Percentiles rank a stretch among this genome's conserved stretches.
Evolutionary conservation across 768 basidiomycete genomes (phyloP).

Genomic region (Tulasnella sp.): DNA sequence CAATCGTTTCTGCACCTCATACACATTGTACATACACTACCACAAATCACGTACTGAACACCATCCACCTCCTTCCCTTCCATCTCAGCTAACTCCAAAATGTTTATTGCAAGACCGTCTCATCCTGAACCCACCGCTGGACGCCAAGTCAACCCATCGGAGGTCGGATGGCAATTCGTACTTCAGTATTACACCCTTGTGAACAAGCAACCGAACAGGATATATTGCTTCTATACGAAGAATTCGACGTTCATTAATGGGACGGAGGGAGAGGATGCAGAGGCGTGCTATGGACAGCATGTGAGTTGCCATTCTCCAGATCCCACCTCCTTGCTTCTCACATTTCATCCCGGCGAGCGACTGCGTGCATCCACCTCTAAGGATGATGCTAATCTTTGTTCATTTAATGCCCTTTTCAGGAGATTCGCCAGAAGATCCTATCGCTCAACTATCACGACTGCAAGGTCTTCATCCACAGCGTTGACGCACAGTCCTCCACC

Average conservation of each 20-base stretch:
- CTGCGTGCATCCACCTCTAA: constrained; percentile 8
- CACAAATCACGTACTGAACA: too few species aligned
- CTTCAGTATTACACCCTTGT: constrained; percentile 99
- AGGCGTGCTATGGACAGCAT: constrained; percentile 86
- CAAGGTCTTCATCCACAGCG: constrained; percentile 98
- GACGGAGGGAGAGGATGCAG: constrained; percentile 89
- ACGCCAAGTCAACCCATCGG: constrained; percentile 37
- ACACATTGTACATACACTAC: too few species aligned
- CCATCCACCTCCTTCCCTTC: too few species aligned
- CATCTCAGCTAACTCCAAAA: too few species aligned
- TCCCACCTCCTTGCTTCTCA: too few species aligned
- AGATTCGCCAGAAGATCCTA: constrained; percentile 94
- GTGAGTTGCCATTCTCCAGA: too few species aligned
- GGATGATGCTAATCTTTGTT: too few species aligned
- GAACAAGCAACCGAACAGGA: constrained; percentile 91
- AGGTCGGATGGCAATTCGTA: constrained; percentile 99
- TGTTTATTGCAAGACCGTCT: too few species aligned
- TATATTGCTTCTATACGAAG: constrained; percentile 99
- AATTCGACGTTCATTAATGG: constrained; percentile 94
- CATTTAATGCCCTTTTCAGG: constrained; percentile 37
- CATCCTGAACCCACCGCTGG: neutral
- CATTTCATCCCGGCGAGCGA: neutral
- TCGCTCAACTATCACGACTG: constrained; percentile 90
- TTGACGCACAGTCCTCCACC: constrained; percentile 92
- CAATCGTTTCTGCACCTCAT: too few species aligned